Evolutionary conservation across 78 protist genomes (phyloP), one percentile per base, ranked within the genome.

Genomic region (Dictyostelium capitatum): DNA sequence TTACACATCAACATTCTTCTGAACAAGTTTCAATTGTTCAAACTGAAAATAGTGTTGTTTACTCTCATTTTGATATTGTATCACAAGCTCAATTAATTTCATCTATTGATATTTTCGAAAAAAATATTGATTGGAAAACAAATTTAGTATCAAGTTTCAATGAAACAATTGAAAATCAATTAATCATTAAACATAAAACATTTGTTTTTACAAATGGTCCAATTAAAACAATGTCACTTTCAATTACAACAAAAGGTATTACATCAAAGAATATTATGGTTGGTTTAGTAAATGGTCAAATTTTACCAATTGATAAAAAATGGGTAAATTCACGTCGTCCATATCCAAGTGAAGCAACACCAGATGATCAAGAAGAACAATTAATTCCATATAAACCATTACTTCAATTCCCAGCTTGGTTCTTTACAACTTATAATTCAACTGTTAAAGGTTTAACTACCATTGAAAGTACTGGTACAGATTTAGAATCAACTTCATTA

Each of bases 291-390:
- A 41, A 47, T 37, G 92, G 92, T 30, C 92, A 85, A 51, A 75
- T 85, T 6, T 47, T 85, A 23, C 92, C 92, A 43, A 54, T 85
- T n/a, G 92, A 85, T 15, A 85, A 85, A 59, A 85, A 85, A 59
- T 85, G 51, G 57, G 75, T 85, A 12, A 79, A 75, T 46, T 41
- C 83, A 1, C 43, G 92, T 32, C 37, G 92, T 32, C 92, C 92
- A 41, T 75, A 72, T 62, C 92, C 92, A 53, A 25, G 23, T 28
- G 92, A 85, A 47, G 92, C 32, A 0, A 62, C 83, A 8, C 92
- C 92, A 53, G 56, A 46, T 19, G 92, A 85, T 59, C 62, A n/a
- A 8, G 92, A 85, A 62, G 92, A 85, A 62, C 82, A 80, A 43
- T 62, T 85, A 48, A 85, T 85, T 25, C 82, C 82, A 32, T 85